These are phyloP conservation scores for Carpinus fangiana DNA, from an alignment of 306 rosid species.

Conservation along the genomic window DNA sequence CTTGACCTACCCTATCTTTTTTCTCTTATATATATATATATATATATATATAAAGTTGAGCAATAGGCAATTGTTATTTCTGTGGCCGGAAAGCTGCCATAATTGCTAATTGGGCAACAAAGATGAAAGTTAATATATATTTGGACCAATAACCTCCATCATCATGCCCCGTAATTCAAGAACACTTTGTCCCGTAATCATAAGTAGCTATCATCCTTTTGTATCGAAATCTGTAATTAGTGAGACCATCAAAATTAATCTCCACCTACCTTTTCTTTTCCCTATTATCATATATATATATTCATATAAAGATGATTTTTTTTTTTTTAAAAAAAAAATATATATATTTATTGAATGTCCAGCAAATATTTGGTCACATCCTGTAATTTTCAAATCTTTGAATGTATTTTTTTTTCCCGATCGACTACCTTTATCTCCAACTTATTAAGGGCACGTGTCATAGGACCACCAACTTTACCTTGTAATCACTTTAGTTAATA, in stretches of 20 bases:
- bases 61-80: background rate
- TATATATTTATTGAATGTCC: too few relatives aligned
- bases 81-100: constrained; percentile 33
- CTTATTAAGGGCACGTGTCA: constrained; percentile 37
- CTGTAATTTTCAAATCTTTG: too few relatives aligned
- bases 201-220: constrained; percentile 14
- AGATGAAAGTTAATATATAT: constrained; percentile 26
- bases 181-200: constrained; percentile 44
- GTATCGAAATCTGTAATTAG: constrained; percentile 17
- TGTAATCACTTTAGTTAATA: constrained; percentile 26
- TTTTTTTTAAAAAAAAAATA: too few relatives aligned
- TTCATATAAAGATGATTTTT: too few relatives aligned
- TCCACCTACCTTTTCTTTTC: too few relatives aligned
- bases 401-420: background rate
- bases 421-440: background rate
- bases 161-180: constrained; percentile 38
- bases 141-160: constrained; percentile 19
- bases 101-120: constrained; percentile 25
- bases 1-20: background rate
- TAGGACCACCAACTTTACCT: constrained; percentile 29
- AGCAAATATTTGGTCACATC: too few relatives aligned
- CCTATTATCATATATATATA: too few relatives aligned
- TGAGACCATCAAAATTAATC: background rate
- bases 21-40: background rate
- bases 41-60: background rate